A percentile compares a stretch with the other conserved stretches of the same genome.
Conservation (phyloP, 2,329 filamentous ascomycete genomes). For the Fusarium denticulatum region DNA sequence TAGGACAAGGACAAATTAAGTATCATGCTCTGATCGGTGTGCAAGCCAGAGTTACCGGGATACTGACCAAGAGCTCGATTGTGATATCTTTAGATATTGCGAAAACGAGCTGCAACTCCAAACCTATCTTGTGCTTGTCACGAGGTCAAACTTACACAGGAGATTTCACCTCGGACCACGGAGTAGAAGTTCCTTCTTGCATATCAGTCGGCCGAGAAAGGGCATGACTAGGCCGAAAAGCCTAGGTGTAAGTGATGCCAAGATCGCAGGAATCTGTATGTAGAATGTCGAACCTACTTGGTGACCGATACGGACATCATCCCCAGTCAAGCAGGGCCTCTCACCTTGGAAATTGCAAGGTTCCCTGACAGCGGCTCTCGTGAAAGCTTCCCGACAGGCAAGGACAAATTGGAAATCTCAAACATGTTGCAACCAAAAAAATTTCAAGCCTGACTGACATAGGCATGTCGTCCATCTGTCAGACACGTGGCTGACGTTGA, state of each 20-base stretch:
- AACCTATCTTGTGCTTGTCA: constrained; percentile 15
- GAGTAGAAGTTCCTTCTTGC: constrained; percentile 27
- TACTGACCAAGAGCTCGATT: neutral
- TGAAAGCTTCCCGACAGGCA: constrained; percentile 22
- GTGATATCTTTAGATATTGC: constrained; percentile 12
- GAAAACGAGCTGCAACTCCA: constrained; percentile 3
- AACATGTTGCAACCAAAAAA: constrained; percentile 19
- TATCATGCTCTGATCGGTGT: constrained; percentile 20
- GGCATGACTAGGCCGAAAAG: constrained; percentile 34
- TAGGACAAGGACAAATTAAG: constrained; percentile 14
- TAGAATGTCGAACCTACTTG: constrained; percentile 13
- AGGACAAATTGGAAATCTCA: constrained; percentile 1
- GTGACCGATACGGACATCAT: constrained; percentile 26
- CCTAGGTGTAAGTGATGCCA: constrained; percentile 30
- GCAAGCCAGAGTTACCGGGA: neutral
- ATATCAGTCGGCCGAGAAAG: constrained; percentile 41
- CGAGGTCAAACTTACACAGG: constrained; percentile 12
- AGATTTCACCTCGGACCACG: constrained; percentile 22
- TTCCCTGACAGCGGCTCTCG: constrained; percentile 10
- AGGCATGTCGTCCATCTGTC: constrained; percentile 11
- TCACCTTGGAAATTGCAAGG: constrained; percentile 21
- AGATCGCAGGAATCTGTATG: constrained; percentile 26
- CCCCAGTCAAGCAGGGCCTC: constrained; percentile 33
- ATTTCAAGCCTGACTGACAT: neutral
- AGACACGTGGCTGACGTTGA: constrained; percentile 31